A percentile compares a stretch with the other conserved stretches of the same genome.
phyloP scores from a whole-genome alignment of 208 protist species.

The Leishmania aethiopica region DNA sequence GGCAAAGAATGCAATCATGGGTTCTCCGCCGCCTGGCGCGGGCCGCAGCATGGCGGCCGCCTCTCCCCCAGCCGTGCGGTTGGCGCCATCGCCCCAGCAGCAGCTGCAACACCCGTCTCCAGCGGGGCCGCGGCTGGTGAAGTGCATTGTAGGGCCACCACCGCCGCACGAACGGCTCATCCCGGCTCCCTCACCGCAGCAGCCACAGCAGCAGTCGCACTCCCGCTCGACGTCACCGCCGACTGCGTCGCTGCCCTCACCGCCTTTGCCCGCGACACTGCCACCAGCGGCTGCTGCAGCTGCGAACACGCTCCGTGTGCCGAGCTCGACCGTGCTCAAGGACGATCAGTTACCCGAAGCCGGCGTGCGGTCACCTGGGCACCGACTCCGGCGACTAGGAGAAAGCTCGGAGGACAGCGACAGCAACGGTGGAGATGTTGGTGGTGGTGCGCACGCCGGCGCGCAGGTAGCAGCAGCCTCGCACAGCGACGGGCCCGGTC shows the following conservation, averaged over 20 bases:
- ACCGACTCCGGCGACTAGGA: slow-evolving; percentile 9
- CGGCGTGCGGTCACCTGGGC: slow-evolving; percentile 11
- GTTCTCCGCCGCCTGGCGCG: not conserved
- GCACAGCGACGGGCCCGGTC: not conserved
- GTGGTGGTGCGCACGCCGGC: not conserved
- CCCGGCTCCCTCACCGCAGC: not conserved
- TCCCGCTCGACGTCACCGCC: not conserved
- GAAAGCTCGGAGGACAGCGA: slow-evolving; percentile 30
- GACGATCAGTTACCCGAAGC: slow-evolving; percentile 19
- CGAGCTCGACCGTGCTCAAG: slow-evolving; percentile 24
- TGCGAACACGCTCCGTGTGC: slow-evolving; percentile 16
- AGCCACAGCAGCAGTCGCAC: not conserved
- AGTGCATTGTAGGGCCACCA: slow-evolving; percentile 15
- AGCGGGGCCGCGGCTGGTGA: not conserved
- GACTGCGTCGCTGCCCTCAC: not conserved
- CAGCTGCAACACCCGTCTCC: not conserved
- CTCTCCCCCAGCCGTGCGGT: not conserved
- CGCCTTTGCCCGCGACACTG: not conserved
- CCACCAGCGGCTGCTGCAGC: not conserved
- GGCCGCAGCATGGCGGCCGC: not conserved
- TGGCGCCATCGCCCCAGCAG: not conserved
- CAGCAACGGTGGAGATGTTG: not conserved
- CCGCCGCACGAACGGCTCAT: slow-evolving; percentile 1
- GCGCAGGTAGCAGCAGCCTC: not conserved
- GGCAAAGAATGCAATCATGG: not conserved